Conservation (phyloP, 75 land plant genomes). For the Picea sitchensis region DNA sequence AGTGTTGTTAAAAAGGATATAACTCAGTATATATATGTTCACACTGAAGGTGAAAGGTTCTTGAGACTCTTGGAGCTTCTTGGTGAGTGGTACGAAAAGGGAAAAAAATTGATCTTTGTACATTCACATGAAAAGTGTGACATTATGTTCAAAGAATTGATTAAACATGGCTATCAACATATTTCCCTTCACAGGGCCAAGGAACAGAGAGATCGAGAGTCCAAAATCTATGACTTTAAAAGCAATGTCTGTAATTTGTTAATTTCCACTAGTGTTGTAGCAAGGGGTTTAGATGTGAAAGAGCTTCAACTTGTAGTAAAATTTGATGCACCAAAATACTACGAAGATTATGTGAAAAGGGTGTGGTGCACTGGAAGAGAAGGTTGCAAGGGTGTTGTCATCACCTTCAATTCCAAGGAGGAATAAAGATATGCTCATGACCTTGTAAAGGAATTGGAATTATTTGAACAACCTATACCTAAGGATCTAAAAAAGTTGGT, state of each 20-base stretch:
- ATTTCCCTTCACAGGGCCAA: slow-evolving; percentile 78
- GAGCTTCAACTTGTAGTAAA: slow-evolving; percentile 89
- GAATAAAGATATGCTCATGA: too few species aligned
- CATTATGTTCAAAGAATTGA: too few species aligned
- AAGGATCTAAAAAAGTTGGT: too few species aligned
- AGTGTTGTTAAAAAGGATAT: slow-evolving; percentile 97
- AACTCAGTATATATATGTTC: slow-evolving; percentile 77
- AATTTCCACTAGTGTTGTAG: too few species aligned
- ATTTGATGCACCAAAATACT: slow-evolving; percentile 1
- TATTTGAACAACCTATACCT: too few species aligned
- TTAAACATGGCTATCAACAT: slow-evolving; percentile 80
- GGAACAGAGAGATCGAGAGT: slow-evolving; percentile 95
- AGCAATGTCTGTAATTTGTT: not conserved
- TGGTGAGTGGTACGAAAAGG: slow-evolving; percentile 96
- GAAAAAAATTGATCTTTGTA: slow-evolving; percentile 60
- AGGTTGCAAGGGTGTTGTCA: too few species aligned
- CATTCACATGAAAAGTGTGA: too few species aligned
- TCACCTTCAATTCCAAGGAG: too few species aligned
- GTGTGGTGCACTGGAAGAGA: too few species aligned
- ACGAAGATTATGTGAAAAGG: too few species aligned
- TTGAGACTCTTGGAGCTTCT: slow-evolving; percentile 78
- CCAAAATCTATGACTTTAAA: slow-evolving; percentile 82
- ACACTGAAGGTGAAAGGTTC: slow-evolving; percentile 79
- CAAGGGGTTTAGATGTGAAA: slow-evolving; percentile 49
- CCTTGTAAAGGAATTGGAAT: too few species aligned